Base-by-base conservation (phyloP, 2,329 filamentous ascomycete species). In the Colletotrichum limetticola region DNA sequence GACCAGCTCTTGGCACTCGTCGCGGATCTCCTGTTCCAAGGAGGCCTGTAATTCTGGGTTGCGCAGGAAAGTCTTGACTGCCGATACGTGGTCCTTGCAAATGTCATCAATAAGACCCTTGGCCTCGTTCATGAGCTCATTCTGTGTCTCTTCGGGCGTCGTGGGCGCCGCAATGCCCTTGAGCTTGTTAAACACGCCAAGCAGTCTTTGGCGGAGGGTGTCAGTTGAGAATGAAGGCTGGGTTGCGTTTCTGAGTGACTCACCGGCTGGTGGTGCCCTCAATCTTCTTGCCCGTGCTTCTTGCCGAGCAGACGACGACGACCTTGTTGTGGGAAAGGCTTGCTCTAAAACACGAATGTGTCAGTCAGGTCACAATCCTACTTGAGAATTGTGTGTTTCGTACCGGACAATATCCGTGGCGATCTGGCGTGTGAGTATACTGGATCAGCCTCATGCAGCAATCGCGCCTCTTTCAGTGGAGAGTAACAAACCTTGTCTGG, bases 261-360 rank as follows among this genome's bases (percentile, higher is more conserved):
- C 85, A 95, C 93, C 95, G 91, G 84, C 97, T 98, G 49, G 97
- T 99, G 72, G 97, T 99, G 74, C 97, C 97, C 78, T 97, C 95
- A 67, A 92, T 91, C 86, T 99, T 99, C 81, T 96, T 97, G 75
- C 95, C 95, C 73, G 94, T 97, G 84, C 95, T 98, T 81, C 97
- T 89, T 55, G 97, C 97, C 74, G 97, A 99, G 85, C 97, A 99
- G 71, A 99, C 96, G 70, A 99, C 93, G 69, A 95, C 95, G 76
- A 98, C 91, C 82, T 92, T 92, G 80, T 95, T 92, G 70, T 90
- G 86, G 67, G 86, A 86, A 68, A 97, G 84, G 80, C 87, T 89
- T 24, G 88, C 85, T 77, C 91, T 93, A 75, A 58, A 24, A 46
- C 8, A 74, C 7, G 68, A 68, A 28, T 19, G 32, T 30, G 71